Base-by-base conservation (phyloP, 106 monocot genomes). In the Apostasia shenzhenica region DNA sequence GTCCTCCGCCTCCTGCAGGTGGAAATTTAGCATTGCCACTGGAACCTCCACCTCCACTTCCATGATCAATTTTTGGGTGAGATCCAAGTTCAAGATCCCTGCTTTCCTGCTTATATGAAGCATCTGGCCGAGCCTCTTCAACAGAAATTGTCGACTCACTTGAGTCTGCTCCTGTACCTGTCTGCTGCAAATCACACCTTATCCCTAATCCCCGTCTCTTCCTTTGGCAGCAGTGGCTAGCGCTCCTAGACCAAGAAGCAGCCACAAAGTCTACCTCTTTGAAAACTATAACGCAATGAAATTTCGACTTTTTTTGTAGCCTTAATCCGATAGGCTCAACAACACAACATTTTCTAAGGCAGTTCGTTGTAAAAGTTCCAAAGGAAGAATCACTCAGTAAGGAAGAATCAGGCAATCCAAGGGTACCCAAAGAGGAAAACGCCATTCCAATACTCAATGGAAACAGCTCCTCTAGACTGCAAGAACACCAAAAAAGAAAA, bases 1-100 rank as follows among this genome's bases (percentile, higher is more conserved):
- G 63, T 37, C 73, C 71, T 8, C 80, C 80, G 5, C 69, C 75
- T 51, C 84, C 78, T 8, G 54, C 49, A 55, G 78, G 76, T 53
- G 75, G 80, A 38, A 68, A 56, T 43, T 76, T 73, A 2, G 75
- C 87, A 64, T 70, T 57, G 8, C 76, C 74, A 54, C 55, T 54
- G 14, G 54, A 40, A 59, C 67, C 67, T 40, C n/a, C 40, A 26
- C 65, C 70, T 58, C 69, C 83, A 71, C 70, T 57, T 60, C 61
- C 67, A 71, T 46, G 41, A 71, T 77, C 80, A 77, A 69, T 4
- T 4, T 75, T 71, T 4, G 62, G 57, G 64, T 50, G 40, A 57
- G 62, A 14, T 26, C 55, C 57, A n/a, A 60, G 49, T 40, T 78
- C 75, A 3, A 58, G 2, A 55, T 67, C 8, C 8, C 8, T 4